phyloP scores from a whole-genome alignment of 1,284 basidiomycete genomes.

The Apiotrichum siamense region DNA sequence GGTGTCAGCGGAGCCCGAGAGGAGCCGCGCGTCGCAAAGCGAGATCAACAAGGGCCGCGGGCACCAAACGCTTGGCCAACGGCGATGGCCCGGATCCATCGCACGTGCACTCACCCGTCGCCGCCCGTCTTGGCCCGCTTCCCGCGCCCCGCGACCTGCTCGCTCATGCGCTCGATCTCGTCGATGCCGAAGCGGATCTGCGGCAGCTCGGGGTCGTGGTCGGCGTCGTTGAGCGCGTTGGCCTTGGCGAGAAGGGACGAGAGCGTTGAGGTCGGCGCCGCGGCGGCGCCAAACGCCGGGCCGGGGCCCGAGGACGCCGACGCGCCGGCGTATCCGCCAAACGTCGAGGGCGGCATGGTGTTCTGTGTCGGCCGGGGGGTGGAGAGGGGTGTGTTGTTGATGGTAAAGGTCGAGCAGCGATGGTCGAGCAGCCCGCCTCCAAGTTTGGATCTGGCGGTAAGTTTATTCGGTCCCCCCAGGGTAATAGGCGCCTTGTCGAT shows the following conservation, averaged over 20 bases:
- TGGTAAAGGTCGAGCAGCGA: background rate
- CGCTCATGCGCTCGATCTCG: slow-evolving; percentile 44
- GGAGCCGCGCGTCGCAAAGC: no score
- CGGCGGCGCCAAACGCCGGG: no score
- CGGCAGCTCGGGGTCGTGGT: slow-evolving; percentile 37
- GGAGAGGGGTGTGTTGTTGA: background rate
- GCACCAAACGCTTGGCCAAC: background rate
- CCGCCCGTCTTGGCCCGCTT: slow-evolving; percentile 27
- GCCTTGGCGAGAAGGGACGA: slow-evolving; percentile 37
- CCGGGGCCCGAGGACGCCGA: no score
- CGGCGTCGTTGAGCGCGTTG: slow-evolving; percentile 34
- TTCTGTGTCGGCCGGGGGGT: background rate
- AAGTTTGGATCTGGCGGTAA: background rate
- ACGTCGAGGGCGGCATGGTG: slow-evolving; percentile 11
- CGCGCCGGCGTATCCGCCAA: slow-evolving; percentile 1
- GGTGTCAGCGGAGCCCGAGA: background rate
- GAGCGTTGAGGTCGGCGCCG: slow-evolving; percentile 23
- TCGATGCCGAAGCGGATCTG: slow-evolving; percentile 43
- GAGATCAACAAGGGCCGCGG: no score
- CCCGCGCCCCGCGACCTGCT: slow-evolving; percentile 30
- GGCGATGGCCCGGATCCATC: background rate
- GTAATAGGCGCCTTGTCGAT: no score
- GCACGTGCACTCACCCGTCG: slow-evolving; percentile 32
- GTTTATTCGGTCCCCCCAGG: background rate
- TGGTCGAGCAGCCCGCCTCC: background rate